Conservation (phyloP, 1,284 basidiomycete genomes). For the Termitomyces sp. region DNA sequence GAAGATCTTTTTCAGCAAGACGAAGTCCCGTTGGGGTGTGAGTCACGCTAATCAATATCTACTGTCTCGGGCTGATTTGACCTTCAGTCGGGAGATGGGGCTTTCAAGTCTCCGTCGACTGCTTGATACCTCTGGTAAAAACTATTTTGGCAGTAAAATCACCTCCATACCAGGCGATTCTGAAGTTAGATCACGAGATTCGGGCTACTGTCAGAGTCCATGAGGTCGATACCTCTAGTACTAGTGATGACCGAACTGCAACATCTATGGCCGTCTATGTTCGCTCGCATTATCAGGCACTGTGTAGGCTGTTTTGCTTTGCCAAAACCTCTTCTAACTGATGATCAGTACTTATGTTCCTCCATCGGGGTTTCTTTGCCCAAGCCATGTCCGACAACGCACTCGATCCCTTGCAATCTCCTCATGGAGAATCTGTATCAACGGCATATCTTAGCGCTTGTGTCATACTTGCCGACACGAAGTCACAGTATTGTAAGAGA, state of each 20-base stretch:
- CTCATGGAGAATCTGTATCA: constrained; percentile 36
- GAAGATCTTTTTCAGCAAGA: constrained; percentile 36
- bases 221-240: constrained; percentile 13
- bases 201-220: constrained; percentile 28
- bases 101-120: constrained; percentile 34
- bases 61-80: constrained; percentile 1
- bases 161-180: constrained; percentile 38
- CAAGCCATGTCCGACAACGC: constrained; percentile 41
- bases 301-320: constrained; percentile 27
- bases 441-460: constrained; percentile 42
- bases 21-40: constrained; percentile 41
- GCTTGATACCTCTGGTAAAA: constrained; percentile 38
- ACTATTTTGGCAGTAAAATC: constrained; percentile 35
- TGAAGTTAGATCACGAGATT: constrained; percentile 42
- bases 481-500: constrained; percentile 32
- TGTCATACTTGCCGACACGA: constrained; percentile 32
- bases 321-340: background rate
- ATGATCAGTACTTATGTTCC: constrained; percentile 37
- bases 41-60: constrained; percentile 16
- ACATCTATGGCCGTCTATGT: constrained; percentile 40
- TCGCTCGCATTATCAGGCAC: constrained; percentile 41
- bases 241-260: constrained; percentile 26
- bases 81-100: constrained; percentile 43
- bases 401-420: constrained; percentile 34
- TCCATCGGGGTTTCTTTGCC: constrained; percentile 46